Evolutionary conservation across 345 rosid genomes (phyloP), one percentile per base, ranked within the genome.

Genomic region (Adansonia digitata): DNA sequence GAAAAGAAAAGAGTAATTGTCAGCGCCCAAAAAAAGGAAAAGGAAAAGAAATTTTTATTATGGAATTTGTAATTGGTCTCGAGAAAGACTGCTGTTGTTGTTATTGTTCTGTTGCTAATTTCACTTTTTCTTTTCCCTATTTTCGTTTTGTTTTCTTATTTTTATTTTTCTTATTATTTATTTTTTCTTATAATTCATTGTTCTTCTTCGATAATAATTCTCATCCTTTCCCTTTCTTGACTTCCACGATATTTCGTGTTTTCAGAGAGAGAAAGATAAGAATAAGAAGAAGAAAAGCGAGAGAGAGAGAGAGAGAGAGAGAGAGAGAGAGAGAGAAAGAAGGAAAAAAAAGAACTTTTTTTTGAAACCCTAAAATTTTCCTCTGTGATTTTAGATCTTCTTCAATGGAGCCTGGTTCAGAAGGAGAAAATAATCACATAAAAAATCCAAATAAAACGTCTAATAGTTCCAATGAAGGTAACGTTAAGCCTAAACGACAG

Each of bases 401-500:
- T 67, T 68, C 74, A 49, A 88, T 88, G 92, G 94, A 88, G 77
- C 79, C 84, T 51, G 89, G 83, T 82, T 88, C 94, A 0, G 89
- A 88, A 29, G 92, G 71, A 35, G 97, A 88, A 37, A 80, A 34
- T 20, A 15, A 78, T 82, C 87, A 69, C 77, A 75, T 69, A 53
- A 82, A 69, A 61, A 76, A 7, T 75, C 74, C 69, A 56, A 77
- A 70, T 48, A 81, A 78, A 57, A 82, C 51, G 72, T 48, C 35
- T 63, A 81, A 77, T 26, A 72, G 71, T 78, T 84, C 88, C 73
- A 83, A 80, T 63, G 92, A 81, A 27, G 94, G 88, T 52, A 81
- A 45, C 34, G 62, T 77, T 66, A 96, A 86, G 87, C 94, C 98
- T 48, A 96, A 93, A 80, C 93, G 99, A 13, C 97, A 92, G 95